Conservation (phyloP, 2,329 filamentous ascomycete genomes). For the Sphaceloma murrayae region DNA sequence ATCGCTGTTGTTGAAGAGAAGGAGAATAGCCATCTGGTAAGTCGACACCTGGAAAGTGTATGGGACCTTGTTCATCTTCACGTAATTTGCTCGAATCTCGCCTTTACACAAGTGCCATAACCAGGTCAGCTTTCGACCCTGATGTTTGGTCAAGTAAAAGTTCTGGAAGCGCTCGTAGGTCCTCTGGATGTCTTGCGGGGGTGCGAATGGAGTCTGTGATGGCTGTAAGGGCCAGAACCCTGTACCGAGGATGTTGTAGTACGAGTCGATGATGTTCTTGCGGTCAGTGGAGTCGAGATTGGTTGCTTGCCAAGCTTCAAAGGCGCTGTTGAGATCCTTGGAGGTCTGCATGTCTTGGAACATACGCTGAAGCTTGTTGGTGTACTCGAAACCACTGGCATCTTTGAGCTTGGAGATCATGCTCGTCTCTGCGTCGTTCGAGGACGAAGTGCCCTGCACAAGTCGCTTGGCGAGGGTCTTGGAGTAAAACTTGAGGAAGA, state of each 20-base stretch:
- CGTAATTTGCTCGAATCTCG: constrained; percentile 88
- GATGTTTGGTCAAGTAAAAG: constrained; percentile 96
- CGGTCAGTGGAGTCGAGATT: constrained; percentile 54
- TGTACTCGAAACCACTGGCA: constrained; percentile 97
- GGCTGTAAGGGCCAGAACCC: constrained; percentile 93
- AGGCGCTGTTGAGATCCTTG: constrained; percentile 86
- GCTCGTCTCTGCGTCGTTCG: constrained; percentile 93
- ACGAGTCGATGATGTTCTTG: constrained; percentile 68
- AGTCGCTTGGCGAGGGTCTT: constrained; percentile 90
- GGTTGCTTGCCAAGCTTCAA: constrained; percentile 65
- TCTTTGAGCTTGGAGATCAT: constrained; percentile 99
- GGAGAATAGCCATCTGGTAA: constrained; percentile 92
- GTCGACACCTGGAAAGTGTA: constrained; percentile 97
- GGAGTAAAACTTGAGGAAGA: constrained; percentile 99
- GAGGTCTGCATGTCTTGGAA: constrained; percentile 99
- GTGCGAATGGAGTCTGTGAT: constrained; percentile 78
- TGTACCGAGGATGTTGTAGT: constrained; percentile 87
- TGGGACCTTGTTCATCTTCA: constrained; percentile 75
- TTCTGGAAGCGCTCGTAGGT: constrained; percentile 82
- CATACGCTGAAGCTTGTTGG: constrained; percentile 98
- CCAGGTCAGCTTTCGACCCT: constrained; percentile 93
- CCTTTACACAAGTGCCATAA: constrained; percentile 98
- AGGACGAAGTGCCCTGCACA: constrained; percentile 90
- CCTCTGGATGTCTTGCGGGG: constrained; percentile 71
- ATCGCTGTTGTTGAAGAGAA: constrained; percentile 90